Base-by-base conservation (phyloP, 306 rosid species). In the Biancaea sappan region DNA sequence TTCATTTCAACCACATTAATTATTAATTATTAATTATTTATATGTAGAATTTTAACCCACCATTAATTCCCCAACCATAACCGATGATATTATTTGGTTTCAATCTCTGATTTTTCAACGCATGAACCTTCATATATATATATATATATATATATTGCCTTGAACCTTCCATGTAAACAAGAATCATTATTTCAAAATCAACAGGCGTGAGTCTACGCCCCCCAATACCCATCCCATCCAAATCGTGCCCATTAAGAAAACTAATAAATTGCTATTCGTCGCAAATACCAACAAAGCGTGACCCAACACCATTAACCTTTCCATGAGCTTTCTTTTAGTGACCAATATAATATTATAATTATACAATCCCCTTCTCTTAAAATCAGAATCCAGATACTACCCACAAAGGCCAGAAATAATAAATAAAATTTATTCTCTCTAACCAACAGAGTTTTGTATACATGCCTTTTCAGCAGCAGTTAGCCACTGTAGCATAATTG, bases 191-290 rank as follows among this genome's bases (percentile, higher is more conserved):
- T 61, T 0, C 32, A 9, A 5, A 18, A 56, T 28, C 19, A 4
- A 46, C 8, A 15, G 22, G 0, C 4, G 1, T 0, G 2, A 4
- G 19, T 32, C 29, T 37, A 11, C 18, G 18, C 38, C 11, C 13
- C 69, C 47, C 32, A 63, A n/a, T 37, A 11, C 18, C 11, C 38
- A 10, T 22, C 69, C 47, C 32, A 63, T 6, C 69, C 21, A 37
- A 62, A 61, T 10, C 68, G 18, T 63, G 50, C 0, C 50, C 50
- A 63, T 8, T 21, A 63, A 63, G 69, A 63, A 63, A 63, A 35
- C 50, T 50, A 63, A 37, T 63, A 1, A 38, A 37, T 19, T 2
- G 5, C 29, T n/a, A 19, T 37, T 37, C 31, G 22, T 21, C 0
- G 1, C 69, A 2, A 11, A 37, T 63, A 37, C 46, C 28, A 34